A percentile compares a stretch with the other conserved stretches of the same genome.
Evolutionary conservation across 805 yeast species (phyloP).

Genomic region (Starmerella geochares): DNA sequence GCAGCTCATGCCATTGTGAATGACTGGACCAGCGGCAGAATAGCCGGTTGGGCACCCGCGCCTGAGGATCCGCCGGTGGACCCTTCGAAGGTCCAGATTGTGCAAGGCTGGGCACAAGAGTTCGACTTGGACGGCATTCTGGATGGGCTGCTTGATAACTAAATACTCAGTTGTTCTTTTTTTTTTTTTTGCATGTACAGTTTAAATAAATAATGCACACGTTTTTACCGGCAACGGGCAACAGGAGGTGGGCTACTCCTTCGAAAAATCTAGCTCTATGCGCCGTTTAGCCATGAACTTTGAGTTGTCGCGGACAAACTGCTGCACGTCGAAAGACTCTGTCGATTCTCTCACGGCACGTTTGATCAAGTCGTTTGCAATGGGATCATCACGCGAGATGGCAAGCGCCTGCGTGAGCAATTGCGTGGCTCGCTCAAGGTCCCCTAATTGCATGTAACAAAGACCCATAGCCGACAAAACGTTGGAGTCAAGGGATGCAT

Average conservation of each 20-base stretch:
- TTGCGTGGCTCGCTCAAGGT: conserved; percentile 57
- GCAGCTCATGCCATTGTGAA: conserved; percentile 75
- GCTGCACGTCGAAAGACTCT: conserved; percentile 4
- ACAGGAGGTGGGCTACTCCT: too few species aligned
- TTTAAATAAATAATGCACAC: neutral
- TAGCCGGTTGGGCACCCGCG: conserved; percentile 83
- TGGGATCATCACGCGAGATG: conserved; percentile 66
- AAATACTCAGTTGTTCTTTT: too few species aligned
- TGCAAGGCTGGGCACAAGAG: conserved; percentile 85
- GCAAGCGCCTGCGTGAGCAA: conserved; percentile 73
- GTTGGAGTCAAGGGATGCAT: conserved; percentile 62
- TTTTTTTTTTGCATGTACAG: neutral
- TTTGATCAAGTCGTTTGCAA: conserved; percentile 68
- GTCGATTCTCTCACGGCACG: conserved; percentile 41
- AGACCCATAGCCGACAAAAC: conserved; percentile 77
- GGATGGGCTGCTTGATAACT: conserved; percentile 22
- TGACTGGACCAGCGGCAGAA: conserved; percentile 96
- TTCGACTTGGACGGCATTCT: conserved; percentile 82
- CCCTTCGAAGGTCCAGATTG: conserved; percentile 59
- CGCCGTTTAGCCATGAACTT: conserved; percentile 4
- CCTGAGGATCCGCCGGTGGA: conserved; percentile 38
- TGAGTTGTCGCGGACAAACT: conserved; percentile 6
- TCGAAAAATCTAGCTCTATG: conserved; percentile 4
- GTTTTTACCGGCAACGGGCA: too few species aligned
- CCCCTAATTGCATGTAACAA: conserved; percentile 60